phyloP scores from a whole-genome alignment of 805 yeast genomes.

The Ogataea haglerorum region DNA sequence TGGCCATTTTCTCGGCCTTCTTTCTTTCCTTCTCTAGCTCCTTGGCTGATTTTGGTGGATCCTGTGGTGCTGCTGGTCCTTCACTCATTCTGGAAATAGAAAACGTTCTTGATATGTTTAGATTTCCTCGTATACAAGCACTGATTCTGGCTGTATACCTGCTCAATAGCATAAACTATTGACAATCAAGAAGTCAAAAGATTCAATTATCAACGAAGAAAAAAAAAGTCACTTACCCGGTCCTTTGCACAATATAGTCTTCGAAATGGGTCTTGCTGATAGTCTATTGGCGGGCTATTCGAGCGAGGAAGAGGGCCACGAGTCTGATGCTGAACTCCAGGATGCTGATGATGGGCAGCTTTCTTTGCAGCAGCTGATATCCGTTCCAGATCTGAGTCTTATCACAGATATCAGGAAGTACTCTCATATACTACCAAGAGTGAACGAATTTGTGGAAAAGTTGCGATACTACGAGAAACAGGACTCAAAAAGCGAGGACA shows the following conservation, averaged over 20 bases:
- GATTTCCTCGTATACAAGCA: slow-evolving; percentile 11
- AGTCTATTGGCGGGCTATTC: slow-evolving; percentile 42
- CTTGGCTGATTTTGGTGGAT: slow-evolving; percentile 53
- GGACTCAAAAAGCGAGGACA: slow-evolving; percentile 40
- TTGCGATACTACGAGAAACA: slow-evolving; percentile 27
- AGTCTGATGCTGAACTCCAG: not conserved
- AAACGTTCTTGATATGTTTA: slow-evolving; percentile 11
- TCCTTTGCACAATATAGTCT: not conserved
- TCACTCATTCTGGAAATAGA: slow-evolving; percentile 26
- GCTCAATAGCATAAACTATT: slow-evolving; percentile 26
- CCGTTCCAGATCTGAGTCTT: slow-evolving; percentile 10
- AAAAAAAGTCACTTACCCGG: slow-evolving; percentile 10
- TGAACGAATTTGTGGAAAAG: slow-evolving; percentile 23
- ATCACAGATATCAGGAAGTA: slow-evolving; percentile 26
- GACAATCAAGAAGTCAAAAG: slow-evolving; percentile 7
- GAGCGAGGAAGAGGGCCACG: slow-evolving; percentile 28
- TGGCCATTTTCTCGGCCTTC: slow-evolving; percentile 53
- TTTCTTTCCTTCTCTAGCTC: slow-evolving; percentile 67
- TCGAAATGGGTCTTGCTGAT: slow-evolving; percentile 38
- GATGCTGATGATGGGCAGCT: not conserved
- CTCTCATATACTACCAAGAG: slow-evolving; percentile 26
- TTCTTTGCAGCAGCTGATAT: slow-evolving; percentile 12
- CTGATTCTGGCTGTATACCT: slow-evolving; percentile 15
- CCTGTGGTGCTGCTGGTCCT: slow-evolving; percentile 19
- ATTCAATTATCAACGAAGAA: slow-evolving; percentile 1